Percentiles rank a stretch among this genome's conserved stretches.
Conservation (phyloP, 768 basidiomycete species). For the Suillus tomentosus region DNA sequence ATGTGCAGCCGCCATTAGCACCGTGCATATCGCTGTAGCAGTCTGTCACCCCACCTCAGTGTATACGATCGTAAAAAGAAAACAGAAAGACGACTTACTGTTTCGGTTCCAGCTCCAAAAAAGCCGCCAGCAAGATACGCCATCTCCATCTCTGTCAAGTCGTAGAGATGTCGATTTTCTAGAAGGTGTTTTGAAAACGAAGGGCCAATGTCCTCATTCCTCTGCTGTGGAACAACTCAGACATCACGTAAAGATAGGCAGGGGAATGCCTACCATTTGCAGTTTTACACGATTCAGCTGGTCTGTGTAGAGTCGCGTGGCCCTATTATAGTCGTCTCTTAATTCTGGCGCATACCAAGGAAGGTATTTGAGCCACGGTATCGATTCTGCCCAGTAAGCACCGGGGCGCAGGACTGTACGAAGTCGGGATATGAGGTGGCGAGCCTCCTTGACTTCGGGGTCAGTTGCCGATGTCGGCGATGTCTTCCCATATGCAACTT, state of each 20-base stretch:
- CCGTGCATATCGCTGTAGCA: no score
- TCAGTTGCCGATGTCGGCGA: slow-evolving; percentile 45
- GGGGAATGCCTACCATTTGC: background rate
- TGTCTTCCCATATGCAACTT: slow-evolving; percentile 19
- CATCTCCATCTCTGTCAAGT: slow-evolving; percentile 41
- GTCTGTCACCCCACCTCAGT: no score
- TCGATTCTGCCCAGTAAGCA: slow-evolving; percentile 51
- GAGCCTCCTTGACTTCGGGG: background rate
- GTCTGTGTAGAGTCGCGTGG: slow-evolving; percentile 32
- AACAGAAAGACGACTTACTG: slow-evolving; percentile 25
- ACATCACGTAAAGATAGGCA: background rate
- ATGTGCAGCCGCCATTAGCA: no score
- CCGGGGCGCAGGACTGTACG: slow-evolving; percentile 44
- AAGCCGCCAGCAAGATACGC: slow-evolving; percentile 58
- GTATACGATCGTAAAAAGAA: no score
- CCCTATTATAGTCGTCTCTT: background rate
- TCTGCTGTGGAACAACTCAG: background rate
- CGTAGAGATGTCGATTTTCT: background rate
- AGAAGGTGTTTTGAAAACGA: background rate
- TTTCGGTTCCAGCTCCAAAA: slow-evolving; percentile 61
- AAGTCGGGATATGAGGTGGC: background rate
- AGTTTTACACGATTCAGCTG: background rate
- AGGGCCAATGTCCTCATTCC: background rate
- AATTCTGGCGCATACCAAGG: slow-evolving; percentile 26
- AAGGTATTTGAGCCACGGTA: slow-evolving; percentile 44